phyloP scores from a whole-genome alignment of 192 early-diverging fungal species.

The Chytriomyces hyalinus region DNA sequence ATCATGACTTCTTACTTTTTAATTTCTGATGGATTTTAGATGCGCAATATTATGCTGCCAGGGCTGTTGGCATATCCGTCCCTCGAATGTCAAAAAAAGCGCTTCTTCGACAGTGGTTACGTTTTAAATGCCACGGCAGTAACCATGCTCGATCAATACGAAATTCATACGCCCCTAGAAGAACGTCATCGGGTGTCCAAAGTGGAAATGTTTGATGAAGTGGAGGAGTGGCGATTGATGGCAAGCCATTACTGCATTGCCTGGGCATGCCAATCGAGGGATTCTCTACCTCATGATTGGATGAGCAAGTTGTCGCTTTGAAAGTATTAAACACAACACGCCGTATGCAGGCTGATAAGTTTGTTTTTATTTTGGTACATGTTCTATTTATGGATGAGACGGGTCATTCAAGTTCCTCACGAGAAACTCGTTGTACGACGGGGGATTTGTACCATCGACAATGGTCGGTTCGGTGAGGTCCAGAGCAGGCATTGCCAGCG shows the following conservation, averaged over 20 bases:
- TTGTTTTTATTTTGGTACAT: too few relatives aligned
- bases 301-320: too few relatives aligned
- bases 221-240: conserved; percentile 88
- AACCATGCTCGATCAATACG: conserved; percentile 62
- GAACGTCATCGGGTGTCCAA: conserved; percentile 62
- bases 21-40: conserved; percentile 21
- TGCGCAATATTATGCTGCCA: conserved; percentile 76
- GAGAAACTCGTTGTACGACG: too few relatives aligned
- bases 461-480: too few relatives aligned
- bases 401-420: too few relatives aligned
- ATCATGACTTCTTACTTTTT: background rate
- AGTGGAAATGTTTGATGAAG: conserved; percentile 88
- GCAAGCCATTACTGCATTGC: conserved; percentile 86
- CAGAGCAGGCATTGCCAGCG: background rate
- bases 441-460: too few relatives aligned
- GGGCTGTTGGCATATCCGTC: conserved; percentile 77
- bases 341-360: too few relatives aligned
- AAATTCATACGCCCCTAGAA: conserved; percentile 36
- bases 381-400: too few relatives aligned
- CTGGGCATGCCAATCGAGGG: conserved; percentile 37
- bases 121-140: conserved; percentile 23
- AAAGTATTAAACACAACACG: too few relatives aligned
- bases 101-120: conserved; percentile 75
- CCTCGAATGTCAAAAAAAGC: conserved; percentile 68
- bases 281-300: too few relatives aligned